Evolutionary conservation across 1,139 yeast genomes (phyloP).

Genomic region (Pneumocystis oryctolagi): DNA sequence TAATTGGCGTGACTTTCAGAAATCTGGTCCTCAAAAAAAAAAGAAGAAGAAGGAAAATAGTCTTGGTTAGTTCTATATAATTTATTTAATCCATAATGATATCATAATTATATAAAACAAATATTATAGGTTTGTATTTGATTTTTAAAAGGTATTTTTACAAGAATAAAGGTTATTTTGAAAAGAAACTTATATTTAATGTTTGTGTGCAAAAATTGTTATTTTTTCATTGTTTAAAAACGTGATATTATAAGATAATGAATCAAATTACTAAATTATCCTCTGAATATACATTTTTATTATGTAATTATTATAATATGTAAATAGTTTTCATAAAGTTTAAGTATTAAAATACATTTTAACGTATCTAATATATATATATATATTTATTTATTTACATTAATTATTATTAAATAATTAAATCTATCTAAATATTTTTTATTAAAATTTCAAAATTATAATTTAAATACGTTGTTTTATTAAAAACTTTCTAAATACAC

Average conservation of each 20-base stretch:
- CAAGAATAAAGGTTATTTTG: background rate
- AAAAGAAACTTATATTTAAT: background rate
- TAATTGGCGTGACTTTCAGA: slow-evolving; percentile 44
- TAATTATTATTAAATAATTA: too few species aligned
- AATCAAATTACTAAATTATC: too few species aligned
- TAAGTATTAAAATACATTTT: too few species aligned
- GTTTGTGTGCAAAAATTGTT: background rate
- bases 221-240: background rate
- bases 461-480: too few species aligned
- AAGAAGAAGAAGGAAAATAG: background rate
- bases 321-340: too few species aligned
- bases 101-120: background rate
- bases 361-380: too few species aligned
- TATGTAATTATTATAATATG: background rate
- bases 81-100: background rate
- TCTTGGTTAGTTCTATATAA: background rate
- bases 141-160: background rate
- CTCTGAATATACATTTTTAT: too few species aligned
- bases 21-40: slow-evolving; percentile 19
- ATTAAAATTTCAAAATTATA: too few species aligned
- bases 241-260: background rate
- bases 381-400: too few species aligned
- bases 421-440: too few species aligned
- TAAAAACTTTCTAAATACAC: too few species aligned
- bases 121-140: background rate